Conservation (phyloP, 352 stramenopile genomes). For the Nothophytophthora sp. region DNA sequence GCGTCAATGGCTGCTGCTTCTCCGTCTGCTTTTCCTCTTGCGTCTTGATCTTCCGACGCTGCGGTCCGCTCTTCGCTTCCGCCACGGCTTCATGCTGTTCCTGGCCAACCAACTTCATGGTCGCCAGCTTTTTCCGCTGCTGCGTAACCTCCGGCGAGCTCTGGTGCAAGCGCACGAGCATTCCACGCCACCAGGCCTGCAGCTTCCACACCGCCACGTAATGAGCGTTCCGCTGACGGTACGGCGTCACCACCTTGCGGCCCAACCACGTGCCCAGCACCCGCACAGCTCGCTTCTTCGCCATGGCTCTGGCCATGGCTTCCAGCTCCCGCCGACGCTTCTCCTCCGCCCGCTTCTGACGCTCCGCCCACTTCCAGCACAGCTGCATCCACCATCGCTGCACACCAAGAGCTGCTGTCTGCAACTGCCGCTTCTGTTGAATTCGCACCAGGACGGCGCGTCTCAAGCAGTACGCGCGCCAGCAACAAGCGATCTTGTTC, state of each 20-base stretch:
- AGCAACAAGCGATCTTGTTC: conserved; percentile 35
- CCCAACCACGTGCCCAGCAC: conserved; percentile 30
- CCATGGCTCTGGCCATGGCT: conserved; percentile 21
- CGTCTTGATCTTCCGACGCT: conserved; percentile 20
- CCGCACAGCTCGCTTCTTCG: conserved; percentile 19
- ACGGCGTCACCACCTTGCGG: conserved; percentile 23
- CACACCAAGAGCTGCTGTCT: conserved; percentile 19
- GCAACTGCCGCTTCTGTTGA: conserved; percentile 11
- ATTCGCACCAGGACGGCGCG: conserved; percentile 24
- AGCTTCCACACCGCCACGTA: conserved; percentile 32
- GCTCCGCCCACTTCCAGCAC: conserved; percentile 37
- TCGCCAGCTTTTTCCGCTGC: conserved; percentile 58
- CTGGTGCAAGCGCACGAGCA: conserved; percentile 53
- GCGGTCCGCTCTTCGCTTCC: conserved; percentile 4
- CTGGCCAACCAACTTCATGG: conserved; percentile 48
- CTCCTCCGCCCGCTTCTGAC: conserved; percentile 19
- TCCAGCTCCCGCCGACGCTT: conserved; percentile 27
- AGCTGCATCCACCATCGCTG: conserved; percentile 49
- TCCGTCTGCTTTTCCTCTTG: conserved; percentile 11
- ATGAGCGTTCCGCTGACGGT: conserved; percentile 23
- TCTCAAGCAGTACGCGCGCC: conserved; percentile 29
- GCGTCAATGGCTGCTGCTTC: conserved; percentile 46
- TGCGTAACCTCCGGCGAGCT: conserved; percentile 35
- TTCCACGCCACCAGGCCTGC: conserved; percentile 77
- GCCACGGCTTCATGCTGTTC: background rate